Evolutionary conservation across 2,329 filamentous ascomycete species (phyloP), one percentile per base, ranked within the genome.

Genomic region (Teratosphaeria viscida): DNA sequence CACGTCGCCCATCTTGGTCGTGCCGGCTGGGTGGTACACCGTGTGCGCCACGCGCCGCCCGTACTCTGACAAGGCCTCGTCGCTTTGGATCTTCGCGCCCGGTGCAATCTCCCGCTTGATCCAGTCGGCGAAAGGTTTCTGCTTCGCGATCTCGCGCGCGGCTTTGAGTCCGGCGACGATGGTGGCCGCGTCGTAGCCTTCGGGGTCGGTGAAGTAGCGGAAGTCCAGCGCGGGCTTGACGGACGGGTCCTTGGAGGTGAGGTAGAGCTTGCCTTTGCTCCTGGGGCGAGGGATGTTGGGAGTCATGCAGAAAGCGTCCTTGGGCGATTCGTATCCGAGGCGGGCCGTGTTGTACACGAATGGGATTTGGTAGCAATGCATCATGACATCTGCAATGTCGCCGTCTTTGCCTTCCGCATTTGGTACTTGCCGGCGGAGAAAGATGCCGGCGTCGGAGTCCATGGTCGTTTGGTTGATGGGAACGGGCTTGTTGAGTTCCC

Each of bases 291-390:
- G 89, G 68, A 95, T 94, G 78, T 95, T 94, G 69, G 90, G 90
- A 16, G 90, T 94, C 87, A 94, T 94, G 82, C 90, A 94, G 79
- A 95, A 95, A 57, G 89, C 90, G 68, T 92, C 87, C 62, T 86
- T 78, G 55, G 83, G 83, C 49, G 78, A 78, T 68, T 85, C 83
- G 73, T 86, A 95, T 65, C 90, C 90, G 11, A 96, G 81, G 49
- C 78, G 85, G 59, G 82, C 78, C 1, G 90, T 96, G 81, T 95
- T 95, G 66, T 91, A 84, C 63, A 86, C 89, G 77, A 95, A 95
- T 58, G 90, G 90, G 66, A 95, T 95, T 76, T 95, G 91, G 79
- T 95, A 95, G 82, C 90, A 95, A 78, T 95, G 90, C 88, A 94
- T 94, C 91, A 95, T 95, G 69, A 95, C 77, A 71, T 96, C 91